Base-by-base conservation (phyloP, 129 eudicot genomes). In the Saposhnikovia divaricata region DNA sequence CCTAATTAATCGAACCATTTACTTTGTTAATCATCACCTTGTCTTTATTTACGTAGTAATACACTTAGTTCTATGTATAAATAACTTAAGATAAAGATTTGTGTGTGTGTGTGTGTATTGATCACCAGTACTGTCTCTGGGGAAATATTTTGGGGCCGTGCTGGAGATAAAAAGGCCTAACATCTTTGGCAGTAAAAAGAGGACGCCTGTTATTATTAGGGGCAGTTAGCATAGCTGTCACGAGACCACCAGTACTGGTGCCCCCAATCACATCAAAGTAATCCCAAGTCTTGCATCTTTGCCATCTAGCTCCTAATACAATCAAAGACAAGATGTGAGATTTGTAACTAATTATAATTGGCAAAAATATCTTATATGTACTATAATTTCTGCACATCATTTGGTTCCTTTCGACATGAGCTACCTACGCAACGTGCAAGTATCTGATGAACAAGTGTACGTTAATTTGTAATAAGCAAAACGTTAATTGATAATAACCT, bases 201-300 rank as follows among this genome's bases (percentile, higher is more conserved):
- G 96, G 96, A 14, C 87, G 86, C 12, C 82, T 85, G 42, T 81
- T 83, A 61, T 85, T 43, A 48, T 86, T 75, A 2, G 96, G 96
- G 31, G 89, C 86, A 40, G 96, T 82, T 75, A 90, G 23, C 96
- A 90, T 88, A 65, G 92, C 87, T 3, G 92, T 83, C 27, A 90
- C 82, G 37, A 89, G 86, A 19, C 93, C 91, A 38, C 92, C 90
- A 0, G 92, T 86, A 78, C 92, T 90, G 13, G 95, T 90, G 78
- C 95, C 95, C 4, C 89, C 84, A 76, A 90, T 78, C 13, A 90
- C 82, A 47, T 90, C 95, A 40, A 90, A 90, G 80, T 90, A 90
- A 76, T 90, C 92, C 39, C 96, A 34, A 90, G 79, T 81, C 90
- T 85, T 65, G 89, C 96, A 39, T 86, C 87, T 42, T 85, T 68